Conservation (phyloP, 495 filamentous ascomycete genomes). For the Annulohypoxylon maeteangense region DNA sequence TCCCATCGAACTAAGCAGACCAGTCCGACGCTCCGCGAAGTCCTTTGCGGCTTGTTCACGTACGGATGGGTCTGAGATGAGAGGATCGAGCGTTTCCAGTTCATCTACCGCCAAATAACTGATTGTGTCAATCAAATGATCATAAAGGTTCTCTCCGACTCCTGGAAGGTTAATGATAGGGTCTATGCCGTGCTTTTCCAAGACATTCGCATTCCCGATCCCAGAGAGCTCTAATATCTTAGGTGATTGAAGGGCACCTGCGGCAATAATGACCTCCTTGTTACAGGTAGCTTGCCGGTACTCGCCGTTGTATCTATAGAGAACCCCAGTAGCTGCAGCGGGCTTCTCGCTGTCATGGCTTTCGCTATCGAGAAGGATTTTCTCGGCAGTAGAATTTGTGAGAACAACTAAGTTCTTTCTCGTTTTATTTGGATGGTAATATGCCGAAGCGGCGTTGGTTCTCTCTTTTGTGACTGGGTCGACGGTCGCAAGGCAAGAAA, state of each 20-base stretch:
- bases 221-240: slow-evolving; percentile 67
- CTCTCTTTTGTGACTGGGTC: slow-evolving; percentile 47
- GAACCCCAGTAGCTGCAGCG: slow-evolving; percentile 49
- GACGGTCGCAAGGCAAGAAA: slow-evolving; percentile 31
- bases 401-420: slow-evolving; percentile 54
- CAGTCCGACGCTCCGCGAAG: slow-evolving; percentile 8
- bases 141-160: slow-evolving; percentile 67
- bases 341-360: slow-evolving; percentile 35
- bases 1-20: slow-evolving; percentile 13
- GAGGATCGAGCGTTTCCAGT: slow-evolving; percentile 24
- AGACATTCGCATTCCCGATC: slow-evolving; percentile 58
- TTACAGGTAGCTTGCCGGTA: slow-evolving; percentile 46
- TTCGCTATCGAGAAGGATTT: slow-evolving; percentile 49
- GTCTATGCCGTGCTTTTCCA: slow-evolving; percentile 54
- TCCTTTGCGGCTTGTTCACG: slow-evolving; percentile 7
- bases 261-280: slow-evolving; percentile 66
- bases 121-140: slow-evolving; percentile 54
- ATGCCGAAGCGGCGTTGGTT: slow-evolving; percentile 47
- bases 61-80: not conserved
- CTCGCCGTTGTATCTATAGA: slow-evolving; percentile 47
- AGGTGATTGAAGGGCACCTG: slow-evolving; percentile 65
- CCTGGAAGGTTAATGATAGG: slow-evolving; percentile 60
- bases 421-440: slow-evolving; percentile 40
- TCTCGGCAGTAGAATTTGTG: slow-evolving; percentile 53
- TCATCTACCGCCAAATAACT: slow-evolving; percentile 12